These are phyloP conservation scores for Saccharum spontaneum DNA, from an alignment of 176 grass and related monocot genomes.

Conservation along the genomic window DNA sequence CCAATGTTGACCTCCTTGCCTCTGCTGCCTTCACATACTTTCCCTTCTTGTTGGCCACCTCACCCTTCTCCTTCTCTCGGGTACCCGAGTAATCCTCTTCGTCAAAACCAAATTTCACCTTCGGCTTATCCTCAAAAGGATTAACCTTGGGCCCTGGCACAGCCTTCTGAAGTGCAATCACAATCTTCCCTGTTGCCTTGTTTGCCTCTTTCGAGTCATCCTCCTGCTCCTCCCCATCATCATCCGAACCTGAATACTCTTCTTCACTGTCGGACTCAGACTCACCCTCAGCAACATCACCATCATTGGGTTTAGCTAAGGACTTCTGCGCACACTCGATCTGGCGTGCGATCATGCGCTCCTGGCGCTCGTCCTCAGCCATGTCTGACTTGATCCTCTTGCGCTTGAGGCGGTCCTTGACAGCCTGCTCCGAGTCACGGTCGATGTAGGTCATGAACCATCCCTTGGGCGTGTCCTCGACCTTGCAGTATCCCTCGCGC, in stretches of 20 bases:
- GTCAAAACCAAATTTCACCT: slow-evolving; percentile 64
- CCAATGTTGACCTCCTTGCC: slow-evolving; percentile 55
- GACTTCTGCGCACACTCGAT: slow-evolving; percentile 65
- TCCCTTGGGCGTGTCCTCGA: slow-evolving; percentile 92
- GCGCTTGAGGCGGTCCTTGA: slow-evolving; percentile 83
- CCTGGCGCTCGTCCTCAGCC: slow-evolving; percentile 81
- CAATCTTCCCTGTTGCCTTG: slow-evolving; percentile 54
- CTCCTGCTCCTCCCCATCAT: background rate
- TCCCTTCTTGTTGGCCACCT: slow-evolving; percentile 43
- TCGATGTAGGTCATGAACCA: slow-evolving; percentile 97
- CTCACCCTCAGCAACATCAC: background rate
- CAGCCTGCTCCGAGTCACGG: slow-evolving; percentile 69
- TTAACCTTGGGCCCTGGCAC: slow-evolving; percentile 35
- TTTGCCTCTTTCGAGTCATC: slow-evolving; percentile 11
- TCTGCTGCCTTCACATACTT: slow-evolving; percentile 34
- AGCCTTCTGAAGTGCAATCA: slow-evolving; percentile 56
- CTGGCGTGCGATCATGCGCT: slow-evolving; percentile 69
- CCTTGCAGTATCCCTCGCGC: slow-evolving; percentile 67
- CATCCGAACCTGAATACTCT: slow-evolving; percentile 26
- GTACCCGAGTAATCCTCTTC: slow-evolving; percentile 30
- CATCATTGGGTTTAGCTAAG: background rate
- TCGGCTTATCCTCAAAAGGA: slow-evolving; percentile 47
- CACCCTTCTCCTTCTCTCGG: slow-evolving; percentile 6
- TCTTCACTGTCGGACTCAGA: slow-evolving; percentile 4
- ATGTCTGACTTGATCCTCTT: slow-evolving; percentile 79